Evolutionary conservation across 306 rosid species (phyloP).

Genomic region (Benincasa hispida): DNA sequence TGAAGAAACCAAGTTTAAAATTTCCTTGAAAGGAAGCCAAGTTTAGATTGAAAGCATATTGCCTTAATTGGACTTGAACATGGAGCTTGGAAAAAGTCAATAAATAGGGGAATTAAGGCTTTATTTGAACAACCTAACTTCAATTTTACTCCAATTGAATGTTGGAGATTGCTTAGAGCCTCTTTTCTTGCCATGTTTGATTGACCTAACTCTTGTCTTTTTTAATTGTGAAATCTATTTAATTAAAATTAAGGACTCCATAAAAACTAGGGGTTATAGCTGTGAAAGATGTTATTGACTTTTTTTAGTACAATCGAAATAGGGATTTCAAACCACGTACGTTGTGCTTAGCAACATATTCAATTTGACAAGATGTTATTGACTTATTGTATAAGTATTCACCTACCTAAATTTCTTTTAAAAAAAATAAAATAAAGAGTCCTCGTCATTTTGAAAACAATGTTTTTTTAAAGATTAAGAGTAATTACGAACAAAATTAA

Average conservation of each 20-base stretch:
- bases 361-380: too few relatives aligned
- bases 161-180: constrained; percentile 1
- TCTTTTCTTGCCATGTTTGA: neutral
- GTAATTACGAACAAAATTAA: too few relatives aligned
- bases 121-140: neutral
- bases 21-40: neutral
- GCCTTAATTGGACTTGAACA: neutral
- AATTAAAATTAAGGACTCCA: neutral
- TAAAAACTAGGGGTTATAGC: neutral
- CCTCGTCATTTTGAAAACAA: too few relatives aligned
- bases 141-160: neutral
- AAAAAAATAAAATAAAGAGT: too few relatives aligned
- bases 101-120: neutral
- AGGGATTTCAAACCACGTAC: too few relatives aligned
- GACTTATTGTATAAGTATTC: too few relatives aligned
- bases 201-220: neutral
- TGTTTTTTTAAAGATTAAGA: too few relatives aligned
- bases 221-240: neutral
- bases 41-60: neutral
- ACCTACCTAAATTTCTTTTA: neutral
- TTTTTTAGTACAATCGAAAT: too few relatives aligned
- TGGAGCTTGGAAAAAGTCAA: neutral
- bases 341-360: too few relatives aligned
- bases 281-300: neutral
- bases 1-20: neutral